Conservation (phyloP, 768 basidiomycete species). For the Mycena galericulata region DNA sequence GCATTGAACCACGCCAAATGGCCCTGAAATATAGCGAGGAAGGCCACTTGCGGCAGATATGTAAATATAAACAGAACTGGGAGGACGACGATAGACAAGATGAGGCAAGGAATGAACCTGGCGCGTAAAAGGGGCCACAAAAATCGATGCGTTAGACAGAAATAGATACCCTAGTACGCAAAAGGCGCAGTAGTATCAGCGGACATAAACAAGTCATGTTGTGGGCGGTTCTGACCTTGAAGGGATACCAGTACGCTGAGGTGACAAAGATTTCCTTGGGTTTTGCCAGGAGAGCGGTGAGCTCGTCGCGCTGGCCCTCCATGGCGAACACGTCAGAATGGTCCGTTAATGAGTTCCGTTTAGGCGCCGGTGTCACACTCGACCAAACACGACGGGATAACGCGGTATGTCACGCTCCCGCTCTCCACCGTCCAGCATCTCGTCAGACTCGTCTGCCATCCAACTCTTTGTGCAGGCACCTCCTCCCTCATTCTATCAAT, state of each 20-base stretch:
- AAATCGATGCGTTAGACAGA: constrained; percentile 29
- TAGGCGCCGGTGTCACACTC: constrained; percentile 6
- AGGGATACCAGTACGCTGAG: constrained; percentile 26
- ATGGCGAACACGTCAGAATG: constrained; percentile 21
- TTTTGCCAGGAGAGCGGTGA: constrained; percentile 21
- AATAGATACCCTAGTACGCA: constrained; percentile 25
- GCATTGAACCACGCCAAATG: constrained; percentile 60
- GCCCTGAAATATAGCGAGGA: constrained; percentile 64
- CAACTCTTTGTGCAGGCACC: too few relatives aligned
- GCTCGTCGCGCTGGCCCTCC: constrained; percentile 13
- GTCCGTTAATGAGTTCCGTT: constrained; percentile 19
- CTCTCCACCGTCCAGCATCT: background rate
- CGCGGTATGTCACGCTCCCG: constrained; percentile 4
- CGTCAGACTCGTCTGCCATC: too few relatives aligned
- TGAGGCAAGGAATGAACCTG: constrained; percentile 30
- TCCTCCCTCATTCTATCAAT: too few relatives aligned
- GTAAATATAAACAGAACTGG: constrained; percentile 53
- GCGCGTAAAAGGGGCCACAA: constrained; percentile 31
- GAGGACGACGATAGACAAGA: constrained; percentile 43
- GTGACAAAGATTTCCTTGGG: constrained; percentile 27
- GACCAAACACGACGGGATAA: background rate
- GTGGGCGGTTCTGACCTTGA: constrained; percentile 24
- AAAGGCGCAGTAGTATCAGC: background rate
- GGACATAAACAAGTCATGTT: background rate
- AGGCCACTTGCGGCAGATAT: constrained; percentile 66